Evolutionary conservation across 164 flowering plant genomes (phyloP), one percentile per base, ranked within the genome.

Genomic region (Cinnamomum micranthum): DNA sequence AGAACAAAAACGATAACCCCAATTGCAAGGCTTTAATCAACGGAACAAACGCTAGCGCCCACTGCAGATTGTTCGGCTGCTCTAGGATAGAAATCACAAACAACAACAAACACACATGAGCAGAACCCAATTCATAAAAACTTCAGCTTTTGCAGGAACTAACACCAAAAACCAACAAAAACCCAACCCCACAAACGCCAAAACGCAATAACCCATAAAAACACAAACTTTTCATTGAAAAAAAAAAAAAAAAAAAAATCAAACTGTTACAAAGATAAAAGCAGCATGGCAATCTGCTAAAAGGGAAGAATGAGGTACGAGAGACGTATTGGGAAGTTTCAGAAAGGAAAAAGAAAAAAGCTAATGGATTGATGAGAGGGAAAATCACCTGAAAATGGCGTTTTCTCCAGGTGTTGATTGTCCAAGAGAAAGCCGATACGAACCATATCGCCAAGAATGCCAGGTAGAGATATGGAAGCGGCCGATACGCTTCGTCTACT

Each of bases 31-130:
- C 91, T 82, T 95, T 95, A 50, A 92, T 83, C 71, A 86, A 73
- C 3, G 95, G 97, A 78, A 91, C 89, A 23, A 86, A 83, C n/a
- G 94, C 86, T 7, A 95, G 91, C 22, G 88, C 79, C 97, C 97
- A 93, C 75, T 95, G 97, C 79, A 93, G 83, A 74, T 88, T 91
- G 77, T 85, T 90, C 11, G 86, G 74, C 97, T 91, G 97, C 82
- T 81, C 83, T 78, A 86, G 77, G 63, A 70, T 47, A 73, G 23
- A 22, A 41, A 76, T 14, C 55, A 55, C 71, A 80, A 33, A 71
- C 19, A 35, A 25, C n/a, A 12, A 69, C 66, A 65, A 11, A 68
- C 2, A 71, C 25, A n/a, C 72, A 33, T 50, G 23, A 65, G 60
- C 19, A n/a, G 12, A 41, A 28, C 23, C n/a, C 70, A 28, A 33